Evolutionary conservation across 2,329 filamentous ascomycete species (phyloP).

Genomic region (Microcyclospora tardicrescens): DNA sequence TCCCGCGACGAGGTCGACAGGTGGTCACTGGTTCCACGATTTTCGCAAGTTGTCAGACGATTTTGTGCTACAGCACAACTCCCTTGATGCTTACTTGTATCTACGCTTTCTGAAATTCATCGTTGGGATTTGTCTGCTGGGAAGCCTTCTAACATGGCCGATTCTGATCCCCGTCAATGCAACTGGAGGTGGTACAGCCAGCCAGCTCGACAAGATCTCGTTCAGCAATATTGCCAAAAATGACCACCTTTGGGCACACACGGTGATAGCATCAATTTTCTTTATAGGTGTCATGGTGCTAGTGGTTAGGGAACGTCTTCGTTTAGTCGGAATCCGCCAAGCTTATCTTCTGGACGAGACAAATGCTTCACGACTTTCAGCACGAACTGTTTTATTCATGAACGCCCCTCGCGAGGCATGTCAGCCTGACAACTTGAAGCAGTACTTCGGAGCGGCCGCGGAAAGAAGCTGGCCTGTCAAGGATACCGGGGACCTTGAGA

Average conservation of each 20-base stretch:
- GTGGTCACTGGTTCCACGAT: conserved; percentile 35
- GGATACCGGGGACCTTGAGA: conserved; percentile 31
- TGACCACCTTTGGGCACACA: conserved; percentile 33
- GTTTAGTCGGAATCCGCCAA: conserved; percentile 35
- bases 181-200: conserved; percentile 23
- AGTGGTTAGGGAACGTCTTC: conserved; percentile 34
- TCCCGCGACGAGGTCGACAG: conserved; percentile 12
- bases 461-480: conserved; percentile 32
- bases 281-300: conserved; percentile 28
- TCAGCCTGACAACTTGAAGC: conserved; percentile 16
- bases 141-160: conserved; percentile 32
- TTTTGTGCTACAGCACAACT: conserved; percentile 36
- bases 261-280: conserved; percentile 30
- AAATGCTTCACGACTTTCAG: conserved; percentile 32
- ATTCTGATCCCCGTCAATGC: conserved; percentile 36
- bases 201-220: conserved; percentile 20
- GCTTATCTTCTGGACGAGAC: conserved; percentile 33
- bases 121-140: conserved; percentile 29
- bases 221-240: conserved; percentile 30
- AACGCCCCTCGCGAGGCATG: conserved; percentile 27
- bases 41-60: conserved; percentile 31
- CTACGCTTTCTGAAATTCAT: conserved; percentile 35
- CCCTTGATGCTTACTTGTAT: conserved; percentile 37
- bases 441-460: conserved; percentile 27
- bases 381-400: conserved; percentile 36